Base-by-base conservation (phyloP, 306 rosid genomes). In the Begonia loranthoides region DNA sequence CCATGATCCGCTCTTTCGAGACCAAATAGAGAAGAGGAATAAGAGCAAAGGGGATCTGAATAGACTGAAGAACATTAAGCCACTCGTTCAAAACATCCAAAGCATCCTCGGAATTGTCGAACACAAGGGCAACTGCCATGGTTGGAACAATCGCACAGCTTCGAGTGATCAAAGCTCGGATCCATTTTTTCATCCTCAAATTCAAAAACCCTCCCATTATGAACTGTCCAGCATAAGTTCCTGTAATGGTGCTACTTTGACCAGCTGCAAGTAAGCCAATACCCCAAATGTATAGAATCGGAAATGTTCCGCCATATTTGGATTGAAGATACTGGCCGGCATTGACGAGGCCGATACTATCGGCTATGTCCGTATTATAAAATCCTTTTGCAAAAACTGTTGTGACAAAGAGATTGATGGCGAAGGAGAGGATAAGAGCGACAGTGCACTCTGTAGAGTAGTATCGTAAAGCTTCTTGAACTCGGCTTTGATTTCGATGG, bases 151-250 rank as follows among this genome's bases (percentile, higher is more conserved):
- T 86, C 14, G 99, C 96, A 13, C 22, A 92, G 64, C 94, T 83
- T 60, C 99, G 79, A 0, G 99, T 92, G 16, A 92, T 92, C 60
- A 92, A 65, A 5, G 99, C 80, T 72, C 99, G 73, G 7, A 74
- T 50, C 99, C 99, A 92, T 73, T 92, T 92, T 66, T 92, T 92
- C 80, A 92, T 52, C 81, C 66, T 80, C 59, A 92, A 65, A 69
- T 86, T 75, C 34, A 92, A 71, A 62, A 92, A 92, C 41, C 99
- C 99, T 13, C 94, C 94, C 99, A 92, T 92, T 64, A 92, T 92
- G 61, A 92, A 92, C 58, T 92, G 99, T n/a, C 99, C 99, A 9
- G 99, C 96, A 69, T 92, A 92, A 53, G 99, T 92, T 43, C 99
- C 96, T 9, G 99, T 92, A 46, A 92, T 86, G 43, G 99, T 92